These are phyloP conservation scores for Triticum aestivum DNA, from an alignment of 176 grass and related monocot genomes.

Conservation along the genomic window DNA sequence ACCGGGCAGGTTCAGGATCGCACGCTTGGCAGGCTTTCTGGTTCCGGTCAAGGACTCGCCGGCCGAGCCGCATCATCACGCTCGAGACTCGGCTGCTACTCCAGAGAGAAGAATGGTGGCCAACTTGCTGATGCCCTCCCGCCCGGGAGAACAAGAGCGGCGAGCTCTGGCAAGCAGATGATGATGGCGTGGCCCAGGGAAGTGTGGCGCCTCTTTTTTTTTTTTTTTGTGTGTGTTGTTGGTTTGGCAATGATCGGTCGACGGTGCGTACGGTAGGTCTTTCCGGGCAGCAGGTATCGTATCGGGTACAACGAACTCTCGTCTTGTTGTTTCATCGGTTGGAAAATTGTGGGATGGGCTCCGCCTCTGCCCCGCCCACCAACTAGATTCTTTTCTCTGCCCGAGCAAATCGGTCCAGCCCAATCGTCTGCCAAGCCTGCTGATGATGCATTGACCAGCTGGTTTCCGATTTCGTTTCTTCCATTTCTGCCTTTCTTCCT, in stretches of 20 bases:
- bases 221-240: too few relatives aligned
- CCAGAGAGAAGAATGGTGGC: background rate
- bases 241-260: slow-evolving; percentile 5
- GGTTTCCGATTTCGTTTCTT: background rate
- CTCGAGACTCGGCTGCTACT: background rate
- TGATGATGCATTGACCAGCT: background rate
- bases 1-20: background rate
- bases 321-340: background rate
- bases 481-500: background rate
- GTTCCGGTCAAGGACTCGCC: background rate
- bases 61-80: background rate
- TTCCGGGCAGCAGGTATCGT: background rate
- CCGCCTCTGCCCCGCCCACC: background rate
- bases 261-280: background rate
- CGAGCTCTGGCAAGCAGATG: background rate
- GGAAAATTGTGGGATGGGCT: background rate
- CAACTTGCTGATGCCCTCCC: background rate
- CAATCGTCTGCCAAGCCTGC: background rate
- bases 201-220: background rate
- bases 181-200: background rate
- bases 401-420: background rate
- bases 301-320: background rate
- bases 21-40: background rate
- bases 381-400: background rate
- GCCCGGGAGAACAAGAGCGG: background rate